Percentiles rank a stretch among this genome's conserved stretches.
Evolutionary conservation across 2,329 filamentous ascomycete genomes (phyloP).

Genomic region (Diaporthe helianthi): DNA sequence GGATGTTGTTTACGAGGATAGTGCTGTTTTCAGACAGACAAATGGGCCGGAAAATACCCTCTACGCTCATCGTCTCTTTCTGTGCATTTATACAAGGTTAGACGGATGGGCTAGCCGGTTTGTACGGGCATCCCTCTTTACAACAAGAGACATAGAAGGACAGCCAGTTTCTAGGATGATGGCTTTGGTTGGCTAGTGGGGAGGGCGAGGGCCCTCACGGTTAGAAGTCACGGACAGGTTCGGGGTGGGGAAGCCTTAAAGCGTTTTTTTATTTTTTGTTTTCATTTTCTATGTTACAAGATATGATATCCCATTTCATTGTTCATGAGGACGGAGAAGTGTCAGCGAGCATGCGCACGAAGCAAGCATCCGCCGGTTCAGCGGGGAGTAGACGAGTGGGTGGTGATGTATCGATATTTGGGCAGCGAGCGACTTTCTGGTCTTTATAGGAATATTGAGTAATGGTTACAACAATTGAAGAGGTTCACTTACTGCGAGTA

Average conservation of each 20-base stretch:
- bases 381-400: neutral
- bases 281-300: no score
- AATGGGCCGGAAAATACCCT: neutral
- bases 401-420: neutral
- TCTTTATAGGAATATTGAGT: neutral
- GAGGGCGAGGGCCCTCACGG: neutral
- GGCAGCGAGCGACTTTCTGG: neutral
- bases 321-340: constrained; percentile 1
- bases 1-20: neutral
- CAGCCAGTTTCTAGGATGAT: neutral
- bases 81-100: constrained; percentile 25
- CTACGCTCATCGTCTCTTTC: neutral
- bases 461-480: neutral
- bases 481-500: neutral
- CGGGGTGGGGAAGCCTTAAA: neutral
- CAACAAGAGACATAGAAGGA: neutral
- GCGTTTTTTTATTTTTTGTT: neutral
- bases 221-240: neutral
- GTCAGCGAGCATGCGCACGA: constrained; percentile 9
- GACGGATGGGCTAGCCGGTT: neutral
- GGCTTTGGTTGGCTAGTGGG: neutral
- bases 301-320: constrained; percentile 10
- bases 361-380: constrained; percentile 5
- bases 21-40: constrained; percentile 7
- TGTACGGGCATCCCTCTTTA: neutral